A percentile compares a stretch with the other conserved stretches of the same genome.
phyloP scores from a whole-genome alignment of 1,284 basidiomycete species.

The Spongispora temasekensis region DNA sequence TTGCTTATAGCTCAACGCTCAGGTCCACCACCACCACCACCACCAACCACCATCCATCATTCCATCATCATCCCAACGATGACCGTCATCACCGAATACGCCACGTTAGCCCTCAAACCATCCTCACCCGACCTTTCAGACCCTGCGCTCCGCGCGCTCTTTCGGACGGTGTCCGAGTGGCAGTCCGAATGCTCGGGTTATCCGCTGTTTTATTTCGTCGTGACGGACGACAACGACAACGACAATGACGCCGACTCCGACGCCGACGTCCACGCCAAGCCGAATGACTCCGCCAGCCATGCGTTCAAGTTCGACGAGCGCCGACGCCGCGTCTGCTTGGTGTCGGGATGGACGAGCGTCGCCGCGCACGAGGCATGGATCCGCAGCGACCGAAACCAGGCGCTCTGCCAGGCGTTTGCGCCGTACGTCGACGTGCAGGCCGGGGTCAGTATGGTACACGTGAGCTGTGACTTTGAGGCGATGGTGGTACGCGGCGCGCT shows the following conservation, averaged over 20 bases:
- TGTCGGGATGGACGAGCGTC: slow-evolving; percentile 48
- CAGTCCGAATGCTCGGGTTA: slow-evolving; percentile 45
- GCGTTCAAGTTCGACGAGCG: slow-evolving; percentile 34
- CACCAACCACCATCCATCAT: too few species aligned
- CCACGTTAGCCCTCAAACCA: slow-evolving; percentile 33
- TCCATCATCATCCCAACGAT: too few species aligned
- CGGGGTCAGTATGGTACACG: slow-evolving; percentile 38
- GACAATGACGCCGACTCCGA: too few species aligned
- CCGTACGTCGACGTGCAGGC: slow-evolving; percentile 36
- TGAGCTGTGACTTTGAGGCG: slow-evolving; percentile 40
- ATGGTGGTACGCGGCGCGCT: too few species aligned
- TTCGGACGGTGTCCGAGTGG: slow-evolving; percentile 30
- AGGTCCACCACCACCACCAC: too few species aligned
- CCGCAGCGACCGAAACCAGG: slow-evolving; percentile 41
- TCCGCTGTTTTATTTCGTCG: slow-evolving; percentile 40
- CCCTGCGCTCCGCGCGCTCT: slow-evolving; percentile 22
- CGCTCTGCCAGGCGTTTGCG: slow-evolving; percentile 35
- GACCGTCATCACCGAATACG: slow-evolving; percentile 43
- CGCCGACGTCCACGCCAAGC: slow-evolving; percentile 21
- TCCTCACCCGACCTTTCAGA: slow-evolving; percentile 24
- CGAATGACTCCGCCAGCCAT: too few species aligned
- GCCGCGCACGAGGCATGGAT: slow-evolving; percentile 46
- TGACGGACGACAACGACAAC: too few species aligned
- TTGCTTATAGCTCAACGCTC: too few species aligned
- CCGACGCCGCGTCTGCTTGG: too few species aligned